Conservation (phyloP, 768 basidiomycete species). For the Pleurotus djamor region DNA sequence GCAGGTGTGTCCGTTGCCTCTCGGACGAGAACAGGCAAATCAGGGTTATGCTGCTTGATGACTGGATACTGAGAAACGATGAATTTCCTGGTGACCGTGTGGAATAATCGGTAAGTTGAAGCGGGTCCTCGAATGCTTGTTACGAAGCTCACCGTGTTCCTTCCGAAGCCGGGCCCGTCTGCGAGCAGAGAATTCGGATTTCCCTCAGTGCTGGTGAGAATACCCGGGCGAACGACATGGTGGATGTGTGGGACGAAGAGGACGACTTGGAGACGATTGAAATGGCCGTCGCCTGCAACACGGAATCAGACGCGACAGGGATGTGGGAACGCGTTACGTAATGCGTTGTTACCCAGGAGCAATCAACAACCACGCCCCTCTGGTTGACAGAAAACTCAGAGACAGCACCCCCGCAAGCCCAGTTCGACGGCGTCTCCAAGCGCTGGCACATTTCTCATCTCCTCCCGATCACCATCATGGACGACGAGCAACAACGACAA, state of each 20-base stretch:
- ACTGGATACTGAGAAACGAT: slow-evolving; percentile 69
- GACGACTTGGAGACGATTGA: not conserved
- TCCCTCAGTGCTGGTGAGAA: slow-evolving; percentile 79
- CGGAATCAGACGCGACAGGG: not conserved
- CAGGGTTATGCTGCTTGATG: slow-evolving; percentile 82
- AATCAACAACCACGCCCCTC: slow-evolving; percentile 2
- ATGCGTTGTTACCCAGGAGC: not conserved
- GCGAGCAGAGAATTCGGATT: slow-evolving; percentile 78
- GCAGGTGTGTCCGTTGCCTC: slow-evolving; percentile 81
- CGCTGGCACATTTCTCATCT: slow-evolving; percentile 11
- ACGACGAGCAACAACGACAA: slow-evolving; percentile 54
- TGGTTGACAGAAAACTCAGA: slow-evolving; percentile 2
- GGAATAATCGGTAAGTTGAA: too few relatives aligned
- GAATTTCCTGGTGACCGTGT: slow-evolving; percentile 59
- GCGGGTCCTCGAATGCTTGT: too few relatives aligned
- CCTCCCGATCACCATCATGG: slow-evolving; percentile 33
- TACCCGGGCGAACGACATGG: slow-evolving; percentile 69
- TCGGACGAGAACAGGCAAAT: slow-evolving; percentile 81
- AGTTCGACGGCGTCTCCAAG: slow-evolving; percentile 6
- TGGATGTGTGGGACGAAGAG: not conserved
- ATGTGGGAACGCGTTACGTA: slow-evolving; percentile 2
- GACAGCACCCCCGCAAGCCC: not conserved
- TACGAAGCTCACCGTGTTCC: slow-evolving; percentile 65
- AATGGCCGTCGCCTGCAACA: not conserved
- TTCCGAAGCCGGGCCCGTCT: slow-evolving; percentile 70